phyloP scores from a whole-genome alignment of 106 monocot species.

The Dioscorea alata region DNA sequence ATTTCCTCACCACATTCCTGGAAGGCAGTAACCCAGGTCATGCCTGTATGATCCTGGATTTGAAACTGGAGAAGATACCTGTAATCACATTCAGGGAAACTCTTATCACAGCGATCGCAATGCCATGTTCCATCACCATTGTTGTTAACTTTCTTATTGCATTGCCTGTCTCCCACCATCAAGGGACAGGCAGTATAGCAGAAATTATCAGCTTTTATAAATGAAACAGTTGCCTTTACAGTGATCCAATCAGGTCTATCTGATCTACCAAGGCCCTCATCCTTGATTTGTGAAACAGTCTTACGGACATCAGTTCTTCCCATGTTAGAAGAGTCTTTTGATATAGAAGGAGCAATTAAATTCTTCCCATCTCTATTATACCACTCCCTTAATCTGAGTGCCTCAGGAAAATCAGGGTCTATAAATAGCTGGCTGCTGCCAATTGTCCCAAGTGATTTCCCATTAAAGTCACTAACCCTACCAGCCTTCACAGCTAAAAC shows the following conservation, averaged over 20 bases:
- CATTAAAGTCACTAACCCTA: slow-evolving; percentile 70
- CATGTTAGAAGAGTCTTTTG: slow-evolving; percentile 32
- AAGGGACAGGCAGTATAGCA: slow-evolving; percentile 83
- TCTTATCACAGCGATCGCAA: slow-evolving; percentile 75
- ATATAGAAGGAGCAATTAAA: slow-evolving; percentile 44
- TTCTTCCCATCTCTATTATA: slow-evolving; percentile 57
- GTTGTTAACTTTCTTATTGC: slow-evolving; percentile 84
- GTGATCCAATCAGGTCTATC: slow-evolving; percentile 86
- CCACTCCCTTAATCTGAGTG: slow-evolving; percentile 57
- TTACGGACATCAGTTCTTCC: slow-evolving; percentile 59
- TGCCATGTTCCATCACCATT: slow-evolving; percentile 92
- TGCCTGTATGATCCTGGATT: slow-evolving; percentile 84
- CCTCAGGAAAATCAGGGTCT: slow-evolving; percentile 67
- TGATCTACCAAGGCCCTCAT: slow-evolving; percentile 67
- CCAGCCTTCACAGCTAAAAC: slow-evolving; percentile 68
- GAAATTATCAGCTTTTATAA: slow-evolving; percentile 62
- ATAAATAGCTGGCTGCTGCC: slow-evolving; percentile 54
- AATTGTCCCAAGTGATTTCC: slow-evolving; percentile 62
- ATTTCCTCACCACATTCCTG: slow-evolving; percentile 81
- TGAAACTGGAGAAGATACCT: slow-evolving; percentile 70
- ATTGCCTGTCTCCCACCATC: slow-evolving; percentile 50
- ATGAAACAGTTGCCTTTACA: slow-evolving; percentile 57
- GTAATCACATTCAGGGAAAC: slow-evolving; percentile 76
- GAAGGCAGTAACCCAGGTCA: slow-evolving; percentile 78
- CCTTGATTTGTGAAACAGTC: slow-evolving; percentile 71